Base-by-base conservation (phyloP, 129 eudicot genomes). In the Artemisia annua region DNA sequence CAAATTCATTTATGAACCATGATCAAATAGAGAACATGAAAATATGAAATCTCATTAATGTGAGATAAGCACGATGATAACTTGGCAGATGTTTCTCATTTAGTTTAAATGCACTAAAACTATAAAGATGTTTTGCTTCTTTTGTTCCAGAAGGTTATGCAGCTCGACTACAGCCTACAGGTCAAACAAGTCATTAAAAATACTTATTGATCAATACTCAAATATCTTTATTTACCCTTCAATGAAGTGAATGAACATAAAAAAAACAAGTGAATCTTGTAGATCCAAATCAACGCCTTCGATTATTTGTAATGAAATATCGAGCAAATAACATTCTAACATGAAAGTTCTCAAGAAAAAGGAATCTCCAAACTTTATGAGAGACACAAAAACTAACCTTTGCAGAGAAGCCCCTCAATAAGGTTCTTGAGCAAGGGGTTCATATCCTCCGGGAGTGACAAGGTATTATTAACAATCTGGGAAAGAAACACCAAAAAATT, bases 391-490 rank as follows among this genome's bases (percentile, higher is more conserved):
- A 5, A 50, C 88, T 54, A 20, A 90, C 98, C 98, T 93, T 90
- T 93, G 87, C 97, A 93, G 15, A 93, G 97, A 72, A 93, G 95
- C 56, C 98, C 98, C 79, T 90, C 68, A 35, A 63, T n/a, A 14
- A 63, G 68, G 68, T 63, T 22, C 68, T 63, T 63, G 13, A 63
- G 68, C 14, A 32, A 49, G 51, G 68, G 68, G 51, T 63, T 63
- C 50, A 63, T 63, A 63, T 39, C 68, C 50, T 63, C 68, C 0
- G 68, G 51, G 24, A 63, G 48, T 15, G 2, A 32, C 20, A 63
- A 15, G 24, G 68, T n/a, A 63, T 63, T 2, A 63, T 63, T 63
- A 63, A 63, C 68, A 63, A 63, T 63, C 68, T 63, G 49, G 1
- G 5, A 63, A 32, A 63, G 16, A 63, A 8, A 32, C 68, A 63